Base-by-base conservation (phyloP, 2,329 filamentous ascomycete species). In the Colletotrichum tropicale region DNA sequence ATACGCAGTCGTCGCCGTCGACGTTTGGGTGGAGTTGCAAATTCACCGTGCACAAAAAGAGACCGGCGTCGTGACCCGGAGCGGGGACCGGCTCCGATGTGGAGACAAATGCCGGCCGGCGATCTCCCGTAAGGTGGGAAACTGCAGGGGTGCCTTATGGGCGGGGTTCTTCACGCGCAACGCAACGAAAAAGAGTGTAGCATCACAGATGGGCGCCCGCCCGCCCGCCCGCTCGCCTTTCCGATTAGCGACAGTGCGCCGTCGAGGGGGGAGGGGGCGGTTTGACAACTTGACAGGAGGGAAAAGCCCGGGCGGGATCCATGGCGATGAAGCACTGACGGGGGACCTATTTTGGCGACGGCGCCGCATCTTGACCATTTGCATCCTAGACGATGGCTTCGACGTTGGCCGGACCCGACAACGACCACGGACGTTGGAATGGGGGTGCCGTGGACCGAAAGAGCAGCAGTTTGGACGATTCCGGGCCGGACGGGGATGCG, bases 251-350 rank as follows among this genome's bases (percentile, higher is more conserved):
- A n/a, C n/a, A n/a, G n/a, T n/a, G n/a, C 72, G 72, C 61, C 68
- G 61, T 38, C 68, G 26, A 62, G 30, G 30, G 24, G 55, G n/a
- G 38, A 43, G 38, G 38, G 38, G 38, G 38, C 38, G 38, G 38
- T 48, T n/a, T 75, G 73, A 64, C 69, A 73, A 32, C 24, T 75
- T 73, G 73, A 73, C 62, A 73, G 69, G 32, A 48, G 38, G 38
- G 38, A n/a, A 52, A 62, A 52, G 24, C 43, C 21, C 32, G 34
- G 15, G 62, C 21, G 34, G 15, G 24, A 16, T 48, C 62, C 36
- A 28, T 66, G 16, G 62, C 18, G 62, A 32, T 48, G 62, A 48
- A 48, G 62, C 62, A 66, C 62, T 68, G 66, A 61, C 30, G 55
- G 55, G 55, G 32, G 26, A 48, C 8, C 28, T 55, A 60, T 60